A percentile compares a stretch with the other conserved stretches of the same genome.
Evolutionary conservation across 805 yeast species (phyloP).

Genomic region (Metschnikowia lachancei): DNA sequence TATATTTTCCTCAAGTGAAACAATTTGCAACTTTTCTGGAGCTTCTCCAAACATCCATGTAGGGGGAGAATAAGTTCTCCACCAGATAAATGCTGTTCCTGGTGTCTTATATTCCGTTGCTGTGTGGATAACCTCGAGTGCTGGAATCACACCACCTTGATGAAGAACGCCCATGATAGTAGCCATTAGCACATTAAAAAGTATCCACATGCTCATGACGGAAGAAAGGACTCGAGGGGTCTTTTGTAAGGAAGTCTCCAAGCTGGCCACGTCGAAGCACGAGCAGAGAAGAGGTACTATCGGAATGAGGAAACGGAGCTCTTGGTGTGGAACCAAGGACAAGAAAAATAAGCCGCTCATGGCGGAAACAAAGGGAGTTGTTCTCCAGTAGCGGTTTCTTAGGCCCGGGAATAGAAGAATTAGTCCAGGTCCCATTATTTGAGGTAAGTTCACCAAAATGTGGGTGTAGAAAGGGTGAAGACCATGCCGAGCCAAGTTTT

Average conservation of each 20-base stretch:
- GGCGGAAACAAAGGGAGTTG: constrained; percentile 59
- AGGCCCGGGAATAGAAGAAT: constrained; percentile 42
- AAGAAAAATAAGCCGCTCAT: constrained; percentile 60
- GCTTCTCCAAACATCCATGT: constrained; percentile 64
- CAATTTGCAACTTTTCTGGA: constrained; percentile 14
- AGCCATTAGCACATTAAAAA: constrained; percentile 60
- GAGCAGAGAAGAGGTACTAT: constrained; percentile 66
- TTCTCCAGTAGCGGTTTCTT: constrained; percentile 37
- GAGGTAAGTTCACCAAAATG: constrained; percentile 70
- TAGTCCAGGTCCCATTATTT: constrained; percentile 72
- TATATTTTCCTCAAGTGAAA: constrained; percentile 17
- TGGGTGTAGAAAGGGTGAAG: constrained; percentile 79
- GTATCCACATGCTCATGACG: constrained; percentile 49
- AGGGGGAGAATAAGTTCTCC: constrained; percentile 95
- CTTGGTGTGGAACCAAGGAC: constrained; percentile 87
- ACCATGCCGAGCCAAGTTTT: constrained; percentile 76
- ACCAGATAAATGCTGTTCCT: constrained; percentile 57
- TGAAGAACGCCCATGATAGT: constrained; percentile 76
- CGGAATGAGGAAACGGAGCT: constrained; percentile 82
- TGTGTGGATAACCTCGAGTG: constrained; percentile 42
- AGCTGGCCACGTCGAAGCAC: constrained; percentile 47
- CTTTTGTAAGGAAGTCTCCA: constrained; percentile 8
- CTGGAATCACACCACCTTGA: constrained; percentile 86
- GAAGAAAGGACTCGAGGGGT: constrained; percentile 17
- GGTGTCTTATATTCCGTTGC: background rate